A percentile compares a stretch with the other conserved stretches of the same genome.
These are phyloP conservation scores for Mortierella claussenii DNA, from an alignment of 192 early-diverging fungal genomes.

Conservation along the genomic window DNA sequence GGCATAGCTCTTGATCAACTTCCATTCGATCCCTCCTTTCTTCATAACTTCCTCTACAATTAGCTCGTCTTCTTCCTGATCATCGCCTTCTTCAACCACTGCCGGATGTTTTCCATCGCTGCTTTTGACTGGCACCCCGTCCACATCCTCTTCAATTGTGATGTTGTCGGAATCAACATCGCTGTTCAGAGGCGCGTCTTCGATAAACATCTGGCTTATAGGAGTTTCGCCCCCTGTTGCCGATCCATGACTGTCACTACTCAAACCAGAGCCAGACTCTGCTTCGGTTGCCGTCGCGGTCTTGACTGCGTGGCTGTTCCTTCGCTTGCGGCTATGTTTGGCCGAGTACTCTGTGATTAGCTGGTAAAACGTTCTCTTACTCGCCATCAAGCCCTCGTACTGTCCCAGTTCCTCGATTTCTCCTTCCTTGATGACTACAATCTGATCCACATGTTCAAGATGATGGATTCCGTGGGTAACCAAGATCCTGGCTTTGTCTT, in stretches of 20 bases:
- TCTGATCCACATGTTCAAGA: constrained; percentile 75
- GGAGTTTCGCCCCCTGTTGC: neutral
- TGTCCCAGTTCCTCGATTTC: constrained; percentile 69
- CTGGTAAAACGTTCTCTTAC: constrained; percentile 61
- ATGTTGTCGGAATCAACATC: constrained; percentile 21
- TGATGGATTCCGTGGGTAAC: constrained; percentile 85
- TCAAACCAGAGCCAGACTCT: no score
- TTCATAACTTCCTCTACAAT: constrained; percentile 47
- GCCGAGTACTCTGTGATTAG: constrained; percentile 66
- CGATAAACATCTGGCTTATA: neutral
- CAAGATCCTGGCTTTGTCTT: constrained; percentile 80
- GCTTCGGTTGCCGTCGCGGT: neutral
- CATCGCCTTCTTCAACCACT: neutral
- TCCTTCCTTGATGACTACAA: constrained; percentile 77
- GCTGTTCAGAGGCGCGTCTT: neutral
- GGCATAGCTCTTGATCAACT: constrained; percentile 24
- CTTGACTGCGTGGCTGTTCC: constrained; percentile 4
- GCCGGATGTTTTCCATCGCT: neutral
- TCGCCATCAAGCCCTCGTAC: constrained; percentile 66
- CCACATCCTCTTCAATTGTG: constrained; percentile 37
- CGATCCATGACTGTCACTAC: no score
- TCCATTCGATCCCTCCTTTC: constrained; percentile 35
- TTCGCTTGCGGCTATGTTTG: constrained; percentile 41
- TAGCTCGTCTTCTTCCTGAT: constrained; percentile 19
- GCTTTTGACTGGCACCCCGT: neutral